Conservation (phyloP, 202 grass and related monocot genomes). For the Panicum hallii region DNA sequence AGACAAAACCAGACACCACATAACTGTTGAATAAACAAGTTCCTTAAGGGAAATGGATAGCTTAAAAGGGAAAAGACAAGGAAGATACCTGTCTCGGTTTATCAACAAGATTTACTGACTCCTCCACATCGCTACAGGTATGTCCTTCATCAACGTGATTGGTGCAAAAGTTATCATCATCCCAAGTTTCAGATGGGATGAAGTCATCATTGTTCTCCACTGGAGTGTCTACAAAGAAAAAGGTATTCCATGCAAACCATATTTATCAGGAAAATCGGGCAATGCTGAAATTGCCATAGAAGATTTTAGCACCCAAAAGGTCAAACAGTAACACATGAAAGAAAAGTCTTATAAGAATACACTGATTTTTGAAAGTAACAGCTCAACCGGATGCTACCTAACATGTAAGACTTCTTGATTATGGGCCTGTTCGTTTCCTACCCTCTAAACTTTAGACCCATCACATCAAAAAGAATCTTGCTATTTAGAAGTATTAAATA, state of each 20-base stretch:
- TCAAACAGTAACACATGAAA: neutral
- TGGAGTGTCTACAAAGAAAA: slow-evolving; percentile 52
- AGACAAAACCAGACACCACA: neutral
- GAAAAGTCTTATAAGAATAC: slow-evolving; percentile 6
- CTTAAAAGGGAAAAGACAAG: slow-evolving; percentile 9
- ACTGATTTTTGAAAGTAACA: neutral
- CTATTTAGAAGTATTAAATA: no score
- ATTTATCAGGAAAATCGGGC: slow-evolving; percentile 27
- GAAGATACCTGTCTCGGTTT: slow-evolving; percentile 82
- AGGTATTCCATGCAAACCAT: slow-evolving; percentile 4
- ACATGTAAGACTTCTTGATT: neutral
- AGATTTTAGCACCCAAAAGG: slow-evolving; percentile 17
- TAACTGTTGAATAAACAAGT: neutral
- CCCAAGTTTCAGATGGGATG: slow-evolving; percentile 60
- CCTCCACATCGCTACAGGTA: slow-evolving; percentile 58
- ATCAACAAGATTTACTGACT: slow-evolving; percentile 67
- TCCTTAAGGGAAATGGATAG: slow-evolving; percentile 15
- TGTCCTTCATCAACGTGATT: slow-evolving; percentile 66
- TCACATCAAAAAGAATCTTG: no score
- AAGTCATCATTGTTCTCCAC: slow-evolving; percentile 51
- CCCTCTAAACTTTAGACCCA: no score
- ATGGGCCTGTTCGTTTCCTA: no score
- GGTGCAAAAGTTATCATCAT: slow-evolving; percentile 60
- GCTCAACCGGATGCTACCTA: neutral
- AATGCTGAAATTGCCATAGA: slow-evolving; percentile 17